Percentiles rank a stretch among this genome's conserved stretches.
phyloP scores from a whole-genome alignment of 179 eudicot genomes.

The Spergularia azorica region DNA sequence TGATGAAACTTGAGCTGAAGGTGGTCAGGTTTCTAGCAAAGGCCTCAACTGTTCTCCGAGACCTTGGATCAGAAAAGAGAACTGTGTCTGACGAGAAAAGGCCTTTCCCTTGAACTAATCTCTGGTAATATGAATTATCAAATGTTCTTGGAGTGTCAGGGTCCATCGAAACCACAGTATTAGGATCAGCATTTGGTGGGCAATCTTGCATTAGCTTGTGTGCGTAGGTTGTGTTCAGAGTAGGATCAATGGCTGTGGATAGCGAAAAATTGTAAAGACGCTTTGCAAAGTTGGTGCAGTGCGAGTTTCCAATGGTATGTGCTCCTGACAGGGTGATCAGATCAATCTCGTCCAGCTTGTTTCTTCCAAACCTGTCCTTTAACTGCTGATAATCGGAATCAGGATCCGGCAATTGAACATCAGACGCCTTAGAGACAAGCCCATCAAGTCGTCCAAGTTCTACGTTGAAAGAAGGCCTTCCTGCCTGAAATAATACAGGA shows the following conservation, averaged over 20 bases:
- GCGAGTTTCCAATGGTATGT: constrained; percentile 64
- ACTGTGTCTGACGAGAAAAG: constrained; percentile 26
- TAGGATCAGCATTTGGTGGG: constrained; percentile 23
- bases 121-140: constrained; percentile 20
- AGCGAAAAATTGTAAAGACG: constrained; percentile 55
- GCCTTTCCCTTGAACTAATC: constrained; percentile 20
- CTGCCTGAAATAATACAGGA: constrained; percentile 40
- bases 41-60: constrained; percentile 16
- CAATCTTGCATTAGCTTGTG: constrained; percentile 24
- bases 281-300: constrained; percentile 54
- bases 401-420: constrained; percentile 53
- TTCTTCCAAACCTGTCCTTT: constrained; percentile 39
- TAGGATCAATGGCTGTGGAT: constrained; percentile 48
- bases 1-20: constrained; percentile 15
- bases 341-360: constrained; percentile 47
- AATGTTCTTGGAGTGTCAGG: constrained; percentile 24
- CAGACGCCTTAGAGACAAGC: constrained; percentile 53
- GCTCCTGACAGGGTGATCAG: constrained; percentile 66
- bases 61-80: constrained; percentile 18
- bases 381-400: constrained; percentile 41
- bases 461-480: constrained; percentile 61
- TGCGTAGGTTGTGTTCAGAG: constrained; percentile 39
- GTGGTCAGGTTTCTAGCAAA: constrained; percentile 23
- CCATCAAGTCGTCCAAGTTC: constrained; percentile 73
- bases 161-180: constrained; percentile 22